These are phyloP conservation scores for Fusarium temperatum DNA, from an alignment of 2,329 filamentous ascomycete genomes.

Conservation along the genomic window DNA sequence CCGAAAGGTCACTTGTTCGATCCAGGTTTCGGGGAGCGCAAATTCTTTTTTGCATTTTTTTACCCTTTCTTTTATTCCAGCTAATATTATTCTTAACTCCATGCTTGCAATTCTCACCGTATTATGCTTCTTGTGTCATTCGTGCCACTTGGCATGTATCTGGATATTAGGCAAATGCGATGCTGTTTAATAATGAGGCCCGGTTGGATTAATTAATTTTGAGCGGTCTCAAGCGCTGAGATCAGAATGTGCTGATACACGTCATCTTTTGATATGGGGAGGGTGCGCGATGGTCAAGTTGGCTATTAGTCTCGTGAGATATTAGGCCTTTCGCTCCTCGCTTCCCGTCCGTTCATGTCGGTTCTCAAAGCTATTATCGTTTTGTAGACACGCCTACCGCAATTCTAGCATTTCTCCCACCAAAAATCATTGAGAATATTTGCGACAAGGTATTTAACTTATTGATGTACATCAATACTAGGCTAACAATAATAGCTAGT, in stretches of 20 bases:
- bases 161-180: neutral
- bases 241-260: slow-evolving; percentile 1
- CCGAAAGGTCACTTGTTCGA: slow-evolving; percentile 43
- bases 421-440: neutral
- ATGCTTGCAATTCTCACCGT: too few relatives aligned
- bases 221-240: neutral
- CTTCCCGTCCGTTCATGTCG: rapidly evolving
- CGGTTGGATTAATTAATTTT: neutral
- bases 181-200: too few relatives aligned
- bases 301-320: neutral
- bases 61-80: too few relatives aligned
- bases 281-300: too few relatives aligned
- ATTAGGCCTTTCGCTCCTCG: neutral
- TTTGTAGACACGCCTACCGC: rapidly evolving
- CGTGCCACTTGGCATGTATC: neutral
- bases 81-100: too few relatives aligned
- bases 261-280: neutral
- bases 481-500: neutral
- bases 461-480: rapidly evolving
- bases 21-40: slow-evolving; percentile 36
- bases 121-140: neutral
- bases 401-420: neutral
- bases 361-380: rapidly evolving
- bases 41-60: neutral
- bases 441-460: neutral